phyloP scores from a whole-genome alignment of 176 grass and related monocot genomes.

The Sorghum bicolor region Sorghum_bicolor_NCBIv3 NC_012871.2:12102001-12102500 shows the following conservation, averaged over 20 bases:
- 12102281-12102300: too few relatives aligned
- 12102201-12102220: constrained; percentile 55
- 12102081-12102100: too few relatives aligned
- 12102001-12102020: too few relatives aligned
- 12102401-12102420: constrained; percentile 69
- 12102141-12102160: constrained; percentile 77
- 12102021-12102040: too few relatives aligned
- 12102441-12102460: constrained; percentile 34
- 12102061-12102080: too few relatives aligned
- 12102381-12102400: constrained; percentile 46
- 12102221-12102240: neutral
- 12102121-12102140: constrained; percentile 55
- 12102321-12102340: constrained; percentile 65
- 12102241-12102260: neutral
- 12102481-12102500: constrained; percentile 75
- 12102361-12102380: too few relatives aligned
- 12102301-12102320: constrained; percentile 76
- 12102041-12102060: too few relatives aligned
- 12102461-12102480: constrained; percentile 76
- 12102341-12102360: constrained; percentile 41
- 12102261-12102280: neutral
- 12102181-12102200: constrained; percentile 57
- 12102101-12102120: too few relatives aligned
- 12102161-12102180: constrained; percentile 51
- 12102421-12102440: constrained; percentile 52